Evolutionary conservation across 495 filamentous ascomycete species (phyloP).

Genomic region (Extremus antarcticus): DNA sequence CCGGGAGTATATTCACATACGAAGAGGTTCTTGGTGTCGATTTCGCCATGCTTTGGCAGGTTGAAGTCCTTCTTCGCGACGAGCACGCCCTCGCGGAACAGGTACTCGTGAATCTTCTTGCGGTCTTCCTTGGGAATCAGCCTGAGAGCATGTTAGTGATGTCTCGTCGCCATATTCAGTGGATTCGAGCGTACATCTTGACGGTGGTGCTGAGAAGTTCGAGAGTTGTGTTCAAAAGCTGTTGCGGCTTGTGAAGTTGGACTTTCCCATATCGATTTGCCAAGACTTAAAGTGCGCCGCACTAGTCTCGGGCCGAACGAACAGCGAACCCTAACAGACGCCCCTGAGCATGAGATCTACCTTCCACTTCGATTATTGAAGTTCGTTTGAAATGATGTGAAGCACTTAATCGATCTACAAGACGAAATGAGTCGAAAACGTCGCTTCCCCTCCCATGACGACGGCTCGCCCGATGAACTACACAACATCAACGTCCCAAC

Average conservation of each 20-base stretch:
- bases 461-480: background rate
- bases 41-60: constrained; percentile 81
- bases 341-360: too few species aligned
- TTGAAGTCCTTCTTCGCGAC: constrained; percentile 98
- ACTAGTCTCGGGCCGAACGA: too few species aligned
- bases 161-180: background rate
- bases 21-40: constrained; percentile 97
- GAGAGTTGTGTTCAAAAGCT: too few species aligned
- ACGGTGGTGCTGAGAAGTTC: background rate
- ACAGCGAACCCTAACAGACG: too few species aligned
- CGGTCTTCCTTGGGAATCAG: constrained; percentile 99
- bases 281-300: too few species aligned
- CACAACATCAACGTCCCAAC: background rate
- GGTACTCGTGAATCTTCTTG: constrained; percentile 99
- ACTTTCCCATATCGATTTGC: too few species aligned
- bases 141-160: constrained; percentile 36
- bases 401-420: too few species aligned
- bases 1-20: constrained; percentile 28
- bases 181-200: background rate
- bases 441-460: background rate
- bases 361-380: too few species aligned
- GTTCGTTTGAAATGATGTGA: background rate
- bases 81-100: constrained; percentile 99
- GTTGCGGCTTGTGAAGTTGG: too few species aligned
- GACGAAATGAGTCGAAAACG: background rate